Percentiles rank a stretch among this genome's conserved stretches.
Evolutionary conservation across 208 protist genomes (phyloP).

Genomic region (Acanthamoeba sp.): DNA sequence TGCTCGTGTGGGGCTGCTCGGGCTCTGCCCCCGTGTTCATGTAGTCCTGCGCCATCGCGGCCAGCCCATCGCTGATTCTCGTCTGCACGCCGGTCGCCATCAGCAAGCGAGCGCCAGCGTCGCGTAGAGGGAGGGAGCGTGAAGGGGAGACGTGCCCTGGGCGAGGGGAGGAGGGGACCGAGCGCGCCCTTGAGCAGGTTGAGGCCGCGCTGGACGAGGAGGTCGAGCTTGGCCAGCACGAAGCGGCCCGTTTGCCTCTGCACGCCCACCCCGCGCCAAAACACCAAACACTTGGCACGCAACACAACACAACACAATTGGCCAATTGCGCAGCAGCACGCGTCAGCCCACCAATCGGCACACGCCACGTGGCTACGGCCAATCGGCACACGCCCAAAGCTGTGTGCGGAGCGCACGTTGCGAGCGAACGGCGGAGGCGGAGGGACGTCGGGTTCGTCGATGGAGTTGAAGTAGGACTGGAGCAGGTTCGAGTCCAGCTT

Average conservation of each 20-base stretch:
- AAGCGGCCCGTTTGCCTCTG: slow-evolving; percentile 8
- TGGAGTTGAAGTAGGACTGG: not conserved
- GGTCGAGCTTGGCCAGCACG: slow-evolving; percentile 56
- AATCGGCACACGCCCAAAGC: not conserved
- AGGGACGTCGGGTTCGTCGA: slow-evolving; percentile 35
- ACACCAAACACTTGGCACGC: slow-evolving; percentile 59
- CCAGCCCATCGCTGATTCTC: not conserved
- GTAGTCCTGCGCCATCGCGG: slow-evolving; percentile 1
- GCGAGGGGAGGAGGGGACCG: not conserved
- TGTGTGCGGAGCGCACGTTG: not conserved
- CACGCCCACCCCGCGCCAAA: slow-evolving; percentile 66
- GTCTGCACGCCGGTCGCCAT: not conserved
- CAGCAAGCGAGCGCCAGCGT: not conserved
- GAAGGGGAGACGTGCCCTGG: not conserved
- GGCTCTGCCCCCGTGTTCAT: not conserved
- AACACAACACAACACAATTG: not conserved
- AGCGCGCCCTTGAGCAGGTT: not conserved
- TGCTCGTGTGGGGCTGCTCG: not conserved
- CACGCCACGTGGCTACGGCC: not conserved
- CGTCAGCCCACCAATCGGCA: not conserved
- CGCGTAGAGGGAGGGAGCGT: not conserved
- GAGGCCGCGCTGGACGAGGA: slow-evolving; percentile 8
- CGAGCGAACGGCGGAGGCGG: slow-evolving; percentile 45
- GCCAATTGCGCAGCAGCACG: not conserved
- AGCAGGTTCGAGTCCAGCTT: slow-evolving; percentile 51